Conservation (phyloP, 345 rosid species). For the Arabis hirsuta region DNA sequence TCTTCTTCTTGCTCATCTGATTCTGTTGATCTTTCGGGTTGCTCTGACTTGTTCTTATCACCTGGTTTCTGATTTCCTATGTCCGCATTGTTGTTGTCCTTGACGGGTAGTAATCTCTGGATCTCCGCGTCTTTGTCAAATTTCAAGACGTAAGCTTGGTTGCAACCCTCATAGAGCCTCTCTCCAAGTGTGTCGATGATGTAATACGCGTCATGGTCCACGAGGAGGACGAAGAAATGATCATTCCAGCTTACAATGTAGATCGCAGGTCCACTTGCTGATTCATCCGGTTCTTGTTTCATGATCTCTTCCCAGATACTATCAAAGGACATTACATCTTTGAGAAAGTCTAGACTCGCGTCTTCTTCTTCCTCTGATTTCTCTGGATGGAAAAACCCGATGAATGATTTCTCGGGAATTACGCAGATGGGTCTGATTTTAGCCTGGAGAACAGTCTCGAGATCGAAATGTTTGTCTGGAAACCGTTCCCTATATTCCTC, state of each 20-base stretch:
- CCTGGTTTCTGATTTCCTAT: constrained; percentile 54
- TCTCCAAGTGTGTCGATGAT: constrained; percentile 95
- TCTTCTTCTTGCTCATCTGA: constrained; percentile 49
- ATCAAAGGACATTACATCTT: constrained; percentile 91
- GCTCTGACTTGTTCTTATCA: constrained; percentile 37
- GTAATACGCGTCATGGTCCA: constrained; percentile 84
- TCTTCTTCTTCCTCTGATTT: constrained; percentile 54
- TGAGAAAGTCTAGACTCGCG: constrained; percentile 72
- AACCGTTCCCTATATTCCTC: constrained; percentile 71
- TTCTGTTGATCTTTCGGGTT: neutral
- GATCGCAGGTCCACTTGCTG: constrained; percentile 51
- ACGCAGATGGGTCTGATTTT: constrained; percentile 73
- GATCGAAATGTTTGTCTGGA: constrained; percentile 95
- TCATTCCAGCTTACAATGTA: constrained; percentile 99
- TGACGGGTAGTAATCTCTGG: constrained; percentile 41
- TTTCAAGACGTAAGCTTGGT: constrained; percentile 91
- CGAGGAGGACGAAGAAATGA: constrained; percentile 88
- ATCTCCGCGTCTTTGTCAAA: constrained; percentile 69
- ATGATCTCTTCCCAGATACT: constrained; percentile 93
- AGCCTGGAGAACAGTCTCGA: constrained; percentile 92
- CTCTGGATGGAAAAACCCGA: constrained; percentile 90
- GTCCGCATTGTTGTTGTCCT: constrained; percentile 38
- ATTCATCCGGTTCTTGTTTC: constrained; percentile 52
- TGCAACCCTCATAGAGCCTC: constrained; percentile 93
- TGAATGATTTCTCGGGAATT: constrained; percentile 71